phyloP scores from a whole-genome alignment of 345 rosid genomes.

The Syzygium aqueum region DNA sequence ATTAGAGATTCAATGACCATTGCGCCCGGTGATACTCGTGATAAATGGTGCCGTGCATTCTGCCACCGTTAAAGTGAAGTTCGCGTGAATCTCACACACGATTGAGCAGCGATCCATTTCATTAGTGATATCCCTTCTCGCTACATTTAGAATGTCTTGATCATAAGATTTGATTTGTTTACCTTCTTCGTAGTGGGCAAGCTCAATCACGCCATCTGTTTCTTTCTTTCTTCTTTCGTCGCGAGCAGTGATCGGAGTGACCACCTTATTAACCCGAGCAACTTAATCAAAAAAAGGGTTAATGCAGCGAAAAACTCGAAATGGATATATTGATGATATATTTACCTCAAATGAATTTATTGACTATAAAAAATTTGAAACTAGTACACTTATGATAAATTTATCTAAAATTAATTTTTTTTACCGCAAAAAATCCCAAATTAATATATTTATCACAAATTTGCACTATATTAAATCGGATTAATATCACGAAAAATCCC shows the following conservation, averaged over 20 bases:
- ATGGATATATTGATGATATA: no score
- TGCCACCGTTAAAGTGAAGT: rapidly evolving
- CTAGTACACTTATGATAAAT: no score
- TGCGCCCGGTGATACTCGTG: rapidly evolving
- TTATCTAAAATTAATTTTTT: no score
- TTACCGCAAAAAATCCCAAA: no score
- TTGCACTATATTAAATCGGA: no score
- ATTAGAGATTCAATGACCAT: neutral
- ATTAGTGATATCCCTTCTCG: neutral
- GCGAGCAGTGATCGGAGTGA: neutral
- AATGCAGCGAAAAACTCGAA: no score
- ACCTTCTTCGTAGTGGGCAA: neutral
- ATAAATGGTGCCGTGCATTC: neutral
- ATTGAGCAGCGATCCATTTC: neutral
- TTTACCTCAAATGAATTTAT: no score
- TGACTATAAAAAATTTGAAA: no score
- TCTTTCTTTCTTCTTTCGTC: neutral
- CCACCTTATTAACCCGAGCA: neutral
- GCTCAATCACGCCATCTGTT: neutral
- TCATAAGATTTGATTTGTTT: neutral
- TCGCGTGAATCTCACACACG: neutral
- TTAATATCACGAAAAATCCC: no score
- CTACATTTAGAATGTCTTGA: neutral
- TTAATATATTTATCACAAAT: no score
- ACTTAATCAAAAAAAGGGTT: neutral